phyloP scores from a whole-genome alignment of 2,329 filamentous ascomycete genomes.

The Akanthomyces lecanii region DNA sequence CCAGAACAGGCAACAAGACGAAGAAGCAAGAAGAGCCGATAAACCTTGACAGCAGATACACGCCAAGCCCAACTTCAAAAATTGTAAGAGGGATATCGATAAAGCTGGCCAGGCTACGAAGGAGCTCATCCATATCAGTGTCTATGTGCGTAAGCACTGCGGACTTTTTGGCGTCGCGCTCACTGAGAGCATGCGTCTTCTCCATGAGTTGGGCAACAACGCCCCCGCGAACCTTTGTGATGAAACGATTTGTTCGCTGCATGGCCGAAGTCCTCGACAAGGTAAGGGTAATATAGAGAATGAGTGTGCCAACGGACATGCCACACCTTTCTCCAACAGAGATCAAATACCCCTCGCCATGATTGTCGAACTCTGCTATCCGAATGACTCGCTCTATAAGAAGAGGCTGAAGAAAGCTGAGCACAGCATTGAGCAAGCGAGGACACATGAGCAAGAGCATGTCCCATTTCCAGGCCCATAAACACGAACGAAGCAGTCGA shows the following conservation, averaged over 20 bases:
- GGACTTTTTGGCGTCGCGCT: slow-evolving; percentile 27
- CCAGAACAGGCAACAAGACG: not conserved
- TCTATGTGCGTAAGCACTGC: slow-evolving; percentile 12
- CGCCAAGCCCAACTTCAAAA: not conserved
- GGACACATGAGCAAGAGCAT: not conserved
- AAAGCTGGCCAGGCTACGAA: not conserved
- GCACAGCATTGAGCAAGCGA: not conserved
- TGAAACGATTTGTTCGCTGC: slow-evolving; percentile 21
- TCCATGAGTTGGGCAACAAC: slow-evolving; percentile 44
- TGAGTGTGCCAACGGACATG: not conserved
- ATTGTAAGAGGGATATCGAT: not conserved
- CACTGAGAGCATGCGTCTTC: slow-evolving; percentile 35
- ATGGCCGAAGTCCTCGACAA: not conserved
- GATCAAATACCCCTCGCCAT: not conserved
- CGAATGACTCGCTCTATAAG: not conserved
- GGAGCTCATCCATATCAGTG: slow-evolving; percentile 3
- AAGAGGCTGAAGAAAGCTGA: not conserved
- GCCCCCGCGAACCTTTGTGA: slow-evolving; percentile 29
- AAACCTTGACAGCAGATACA: not conserved
- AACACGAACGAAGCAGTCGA: not conserved
- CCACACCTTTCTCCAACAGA: not conserved
- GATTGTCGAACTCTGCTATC: not conserved
- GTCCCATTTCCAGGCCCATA: slow-evolving; percentile 1
- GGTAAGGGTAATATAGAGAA: not conserved
- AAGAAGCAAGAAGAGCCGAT: slow-evolving; percentile 7